Evolutionary conservation across 345 rosid genomes (phyloP).

Genomic region (Noccaea caerulescens): DNA sequence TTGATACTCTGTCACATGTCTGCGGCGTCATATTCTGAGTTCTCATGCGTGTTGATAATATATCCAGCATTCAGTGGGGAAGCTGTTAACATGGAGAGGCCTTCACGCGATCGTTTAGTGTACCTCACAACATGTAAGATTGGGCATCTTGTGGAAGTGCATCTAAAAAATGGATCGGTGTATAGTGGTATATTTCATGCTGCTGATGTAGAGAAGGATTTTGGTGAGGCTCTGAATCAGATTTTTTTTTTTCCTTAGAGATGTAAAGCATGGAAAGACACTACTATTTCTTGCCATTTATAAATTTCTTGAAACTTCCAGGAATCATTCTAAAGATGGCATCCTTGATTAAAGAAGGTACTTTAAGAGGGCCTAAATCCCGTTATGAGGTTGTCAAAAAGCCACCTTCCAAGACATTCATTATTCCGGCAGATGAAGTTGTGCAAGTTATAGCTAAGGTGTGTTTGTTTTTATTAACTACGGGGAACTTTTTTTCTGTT

Average conservation of each 20-base stretch:
- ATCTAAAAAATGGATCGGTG: constrained; percentile 84
- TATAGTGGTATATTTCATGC: constrained; percentile 87
- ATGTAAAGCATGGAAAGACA: constrained; percentile 18
- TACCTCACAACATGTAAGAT: constrained; percentile 72
- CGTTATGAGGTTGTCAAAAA: constrained; percentile 60
- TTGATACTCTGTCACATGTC: constrained; percentile 22
- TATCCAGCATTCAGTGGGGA: constrained; percentile 53
- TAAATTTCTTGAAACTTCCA: constrained; percentile 46
- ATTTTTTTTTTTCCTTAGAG: constrained; percentile 14
- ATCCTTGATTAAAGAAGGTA: constrained; percentile 68
- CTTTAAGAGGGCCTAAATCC: constrained; percentile 59
- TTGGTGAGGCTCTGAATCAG: constrained; percentile 60
- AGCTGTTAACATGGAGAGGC: constrained; percentile 54
- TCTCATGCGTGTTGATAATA: constrained; percentile 34
- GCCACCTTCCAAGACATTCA: constrained; percentile 67
- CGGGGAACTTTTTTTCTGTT: constrained; percentile 11
- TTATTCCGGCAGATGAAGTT: constrained; percentile 80
- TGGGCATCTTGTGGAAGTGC: constrained; percentile 87
- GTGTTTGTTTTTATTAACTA: constrained; percentile 30
- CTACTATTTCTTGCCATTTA: constrained; percentile 26
- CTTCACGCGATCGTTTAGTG: constrained; percentile 69
- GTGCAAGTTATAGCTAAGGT: constrained; percentile 97
- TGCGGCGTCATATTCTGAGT: constrained; percentile 20
- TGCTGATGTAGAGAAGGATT: constrained; percentile 71
- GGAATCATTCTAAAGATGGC: constrained; percentile 93